A percentile compares a stretch with the other conserved stretches of the same genome.
These are phyloP conservation scores for Xerocomus spinulosus DNA, from an alignment of 768 basidiomycete genomes.

Conservation along the genomic window DNA sequence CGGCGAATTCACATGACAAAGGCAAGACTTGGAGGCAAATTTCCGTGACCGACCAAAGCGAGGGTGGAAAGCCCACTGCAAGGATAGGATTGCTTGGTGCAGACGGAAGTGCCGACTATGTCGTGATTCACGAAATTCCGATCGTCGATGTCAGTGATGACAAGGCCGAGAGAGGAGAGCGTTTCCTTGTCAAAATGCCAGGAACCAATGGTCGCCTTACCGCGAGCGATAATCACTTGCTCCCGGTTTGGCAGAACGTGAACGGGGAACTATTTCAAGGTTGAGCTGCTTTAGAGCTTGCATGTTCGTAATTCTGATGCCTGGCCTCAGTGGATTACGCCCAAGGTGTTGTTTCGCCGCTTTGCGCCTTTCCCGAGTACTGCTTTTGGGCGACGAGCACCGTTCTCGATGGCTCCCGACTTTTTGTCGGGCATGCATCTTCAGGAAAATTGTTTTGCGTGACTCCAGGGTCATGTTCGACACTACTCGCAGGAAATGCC, in stretches of 20 bases:
- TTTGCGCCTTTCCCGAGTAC: slow-evolving; percentile 52
- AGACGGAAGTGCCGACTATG: slow-evolving; percentile 28
- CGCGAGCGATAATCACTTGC: slow-evolving; percentile 8
- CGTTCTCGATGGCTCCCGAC: slow-evolving; percentile 9
- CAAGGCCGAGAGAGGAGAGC: slow-evolving; percentile 1
- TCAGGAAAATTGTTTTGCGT: slow-evolving; percentile 63
- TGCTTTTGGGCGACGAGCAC: slow-evolving; percentile 45
- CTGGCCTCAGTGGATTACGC: slow-evolving; percentile 11
- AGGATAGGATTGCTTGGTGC: slow-evolving; percentile 41
- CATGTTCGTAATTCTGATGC: slow-evolving; percentile 10
- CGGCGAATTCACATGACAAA: slow-evolving; percentile 14
- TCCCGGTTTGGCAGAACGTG: slow-evolving; percentile 40
- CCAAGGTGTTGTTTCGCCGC: slow-evolving; percentile 19
- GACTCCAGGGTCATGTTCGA: slow-evolving; percentile 23
- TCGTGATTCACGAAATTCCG: slow-evolving; percentile 26
- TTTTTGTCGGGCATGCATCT: slow-evolving; percentile 62
- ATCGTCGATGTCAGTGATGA: background rate
- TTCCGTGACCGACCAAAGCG: slow-evolving; percentile 11
- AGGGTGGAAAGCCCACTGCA: slow-evolving; percentile 1
- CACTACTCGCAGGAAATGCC: slow-evolving; percentile 45
- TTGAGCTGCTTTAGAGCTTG: slow-evolving; percentile 14
- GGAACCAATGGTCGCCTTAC: slow-evolving; percentile 47
- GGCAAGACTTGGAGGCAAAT: slow-evolving; percentile 30
- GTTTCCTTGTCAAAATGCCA: slow-evolving; percentile 26
- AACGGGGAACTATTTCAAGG: slow-evolving; percentile 48